These are phyloP conservation scores for Vitis hybrid DNA, from an alignment of 177 flowering plant species.

Conservation along the genomic window DNA sequence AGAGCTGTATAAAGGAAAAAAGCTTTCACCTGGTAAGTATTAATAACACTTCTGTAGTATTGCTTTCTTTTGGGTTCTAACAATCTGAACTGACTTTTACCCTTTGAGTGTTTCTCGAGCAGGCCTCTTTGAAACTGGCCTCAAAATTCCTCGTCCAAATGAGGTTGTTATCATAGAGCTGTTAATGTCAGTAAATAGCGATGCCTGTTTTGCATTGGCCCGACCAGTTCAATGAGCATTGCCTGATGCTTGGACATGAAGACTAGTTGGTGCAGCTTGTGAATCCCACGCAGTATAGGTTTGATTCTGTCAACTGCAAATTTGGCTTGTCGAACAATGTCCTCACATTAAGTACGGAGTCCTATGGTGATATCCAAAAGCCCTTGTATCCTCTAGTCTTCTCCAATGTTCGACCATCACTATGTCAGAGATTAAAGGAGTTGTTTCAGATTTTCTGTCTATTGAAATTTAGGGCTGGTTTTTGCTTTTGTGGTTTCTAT, in stretches of 20 bases:
- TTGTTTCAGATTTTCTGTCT: no score
- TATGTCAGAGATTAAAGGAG: no score
- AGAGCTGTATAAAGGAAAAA: slow-evolving; percentile 64
- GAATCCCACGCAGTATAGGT: not conserved
- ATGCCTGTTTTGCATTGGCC: slow-evolving; percentile 59
- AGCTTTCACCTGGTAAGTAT: slow-evolving; percentile 72
- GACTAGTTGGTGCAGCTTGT: not conserved
- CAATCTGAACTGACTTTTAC: not conserved
- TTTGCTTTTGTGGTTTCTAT: no score
- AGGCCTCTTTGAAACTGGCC: slow-evolving; percentile 81
- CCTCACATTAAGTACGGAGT: no score
- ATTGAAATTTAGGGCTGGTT: no score
- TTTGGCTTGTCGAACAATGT: no score
- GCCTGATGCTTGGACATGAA: not conserved
- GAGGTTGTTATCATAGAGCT: slow-evolving; percentile 57
- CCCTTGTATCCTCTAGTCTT: no score
- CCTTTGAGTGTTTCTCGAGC: slow-evolving; percentile 12
- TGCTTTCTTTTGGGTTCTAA: not conserved
- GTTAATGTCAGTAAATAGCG: slow-evolving; percentile 66
- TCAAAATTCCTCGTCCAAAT: slow-evolving; percentile 47
- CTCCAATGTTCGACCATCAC: no score
- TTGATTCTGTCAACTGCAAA: no score
- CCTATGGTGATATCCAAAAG: no score
- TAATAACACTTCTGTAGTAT: not conserved
- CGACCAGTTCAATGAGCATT: slow-evolving; percentile 43